Evolutionary conservation across 352 stramenopile species (phyloP).

Genomic region (Aphanomyces euteiches): DNA sequence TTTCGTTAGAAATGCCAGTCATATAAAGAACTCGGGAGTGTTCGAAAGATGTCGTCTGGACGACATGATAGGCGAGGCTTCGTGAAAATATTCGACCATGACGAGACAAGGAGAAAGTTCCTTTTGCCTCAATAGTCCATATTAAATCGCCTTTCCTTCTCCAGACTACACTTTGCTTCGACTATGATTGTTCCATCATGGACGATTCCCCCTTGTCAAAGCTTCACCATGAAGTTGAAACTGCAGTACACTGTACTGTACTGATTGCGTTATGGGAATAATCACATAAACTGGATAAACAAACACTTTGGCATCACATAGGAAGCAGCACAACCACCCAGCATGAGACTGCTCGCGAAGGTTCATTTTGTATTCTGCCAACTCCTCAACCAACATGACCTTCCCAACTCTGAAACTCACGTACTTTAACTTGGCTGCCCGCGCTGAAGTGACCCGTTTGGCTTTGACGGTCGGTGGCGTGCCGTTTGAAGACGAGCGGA

Average conservation of each 20-base stretch:
- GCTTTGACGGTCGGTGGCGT: slow-evolving; percentile 45
- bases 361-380: background rate
- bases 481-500: slow-evolving; percentile 52
- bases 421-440: slow-evolving; percentile 51
- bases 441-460: slow-evolving; percentile 51
- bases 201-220: background rate
- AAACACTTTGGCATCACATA: background rate
- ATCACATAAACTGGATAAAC: background rate
- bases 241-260: background rate
- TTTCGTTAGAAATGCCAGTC: too few relatives aligned
- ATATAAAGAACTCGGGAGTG: too few relatives aligned
- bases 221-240: background rate
- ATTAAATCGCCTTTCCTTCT: too few relatives aligned
- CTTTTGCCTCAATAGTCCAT: too few relatives aligned
- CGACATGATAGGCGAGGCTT: too few relatives aligned
- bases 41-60: too few relatives aligned
- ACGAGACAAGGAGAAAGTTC: too few relatives aligned
- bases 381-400: background rate
- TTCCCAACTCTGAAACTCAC: slow-evolving; percentile 42
- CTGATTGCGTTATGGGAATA: background rate
- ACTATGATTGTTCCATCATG: too few relatives aligned
- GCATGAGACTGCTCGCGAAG: background rate
- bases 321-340: background rate
- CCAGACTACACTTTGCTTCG: too few relatives aligned
- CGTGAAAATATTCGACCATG: too few relatives aligned